Base-by-base conservation (phyloP, 208 protist genomes). In the Novymonas esmeraldas region DNA sequence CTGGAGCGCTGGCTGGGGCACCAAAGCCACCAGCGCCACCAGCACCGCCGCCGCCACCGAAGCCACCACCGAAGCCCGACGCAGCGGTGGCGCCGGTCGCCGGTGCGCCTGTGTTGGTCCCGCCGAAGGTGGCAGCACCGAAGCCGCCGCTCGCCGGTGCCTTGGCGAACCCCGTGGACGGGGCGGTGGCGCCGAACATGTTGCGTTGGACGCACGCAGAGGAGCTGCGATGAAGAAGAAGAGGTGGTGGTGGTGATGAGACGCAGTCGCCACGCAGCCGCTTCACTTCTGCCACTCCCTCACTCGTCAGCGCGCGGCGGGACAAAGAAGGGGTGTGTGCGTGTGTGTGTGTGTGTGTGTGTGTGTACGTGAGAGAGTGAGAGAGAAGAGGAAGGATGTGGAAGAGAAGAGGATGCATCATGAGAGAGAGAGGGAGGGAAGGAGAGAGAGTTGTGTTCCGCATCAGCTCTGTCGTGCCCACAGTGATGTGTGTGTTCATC, bases 151-250 rank as follows among this genome's bases (percentile, higher is more conserved):
- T 34, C 7, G 22, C n/a, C 26, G 49, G 16, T 7, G 41, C n/a
- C 2, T 26, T 51, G 14, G 63, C 52, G 31, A 38, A 28, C 13
- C 29, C 51, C 31, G 51, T 20, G 3, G 51, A 57, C 13, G 51
- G 51, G 9, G 66, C 36, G 3, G 20, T 41, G 36, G 57, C 49
- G 3, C 66, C 66, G 33, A 66, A 73, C 67, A 64, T 66, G n/a
- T n/a, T n/a, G n/a, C n/a, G n/a, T n/a, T n/a, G n/a, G n/a, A n/a
- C n/a, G n/a, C n/a, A n/a, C n/a, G n/a, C n/a, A n/a, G n/a, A n/a
- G n/a, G n/a, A n/a, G n/a, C n/a, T n/a, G n/a, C n/a, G n/a, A n/a
- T n/a, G n/a, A n/a, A n/a, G n/a, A n/a, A n/a, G n/a, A n/a, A n/a
- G n/a, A n/a, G n/a, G n/a, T n/a, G n/a, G n/a, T n/a, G n/a, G n/a